These are phyloP conservation scores for Tillandsia fasciculata DNA, from an alignment of 176 grass and related monocot genomes.

Conservation along the genomic window DNA sequence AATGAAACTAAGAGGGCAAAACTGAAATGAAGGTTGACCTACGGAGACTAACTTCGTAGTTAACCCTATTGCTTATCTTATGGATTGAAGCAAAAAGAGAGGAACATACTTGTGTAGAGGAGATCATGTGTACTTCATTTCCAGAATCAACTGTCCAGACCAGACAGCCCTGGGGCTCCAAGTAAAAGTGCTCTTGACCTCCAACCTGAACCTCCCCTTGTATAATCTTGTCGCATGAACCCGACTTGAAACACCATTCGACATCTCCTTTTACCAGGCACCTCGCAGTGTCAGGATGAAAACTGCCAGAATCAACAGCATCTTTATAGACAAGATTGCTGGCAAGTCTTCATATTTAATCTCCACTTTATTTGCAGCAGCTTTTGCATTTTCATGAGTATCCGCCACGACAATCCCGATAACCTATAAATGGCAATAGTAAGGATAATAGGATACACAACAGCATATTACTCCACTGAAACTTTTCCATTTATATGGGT, in stretches of 20 bases:
- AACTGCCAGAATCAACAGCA: constrained; percentile 56
- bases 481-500: too few relatives aligned
- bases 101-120: constrained; percentile 82
- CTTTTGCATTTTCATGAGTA: constrained; percentile 91
- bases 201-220: constrained; percentile 68
- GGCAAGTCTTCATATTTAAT: constrained; percentile 77
- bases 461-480: not conserved
- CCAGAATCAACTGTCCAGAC: constrained; percentile 90
- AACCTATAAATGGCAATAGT: constrained; percentile 42
- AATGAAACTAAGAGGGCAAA: too few relatives aligned
- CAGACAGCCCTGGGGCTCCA: constrained; percentile 83
- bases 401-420: constrained; percentile 93
- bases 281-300: constrained; percentile 68
- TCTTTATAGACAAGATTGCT: constrained; percentile 81
- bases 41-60: too few relatives aligned
- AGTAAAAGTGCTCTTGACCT: constrained; percentile 96
- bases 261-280: constrained; percentile 72
- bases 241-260: constrained; percentile 53
- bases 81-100: constrained; percentile 10
- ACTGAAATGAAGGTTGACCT: too few relatives aligned
- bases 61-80: too few relatives aligned
- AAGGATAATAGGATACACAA: constrained; percentile 16
- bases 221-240: constrained; percentile 54
- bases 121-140: constrained; percentile 98
- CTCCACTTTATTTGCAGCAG: constrained; percentile 62